Conservation (phyloP, 2,329 filamentous ascomycete species). For the Diaporthe nobilis region DNA sequence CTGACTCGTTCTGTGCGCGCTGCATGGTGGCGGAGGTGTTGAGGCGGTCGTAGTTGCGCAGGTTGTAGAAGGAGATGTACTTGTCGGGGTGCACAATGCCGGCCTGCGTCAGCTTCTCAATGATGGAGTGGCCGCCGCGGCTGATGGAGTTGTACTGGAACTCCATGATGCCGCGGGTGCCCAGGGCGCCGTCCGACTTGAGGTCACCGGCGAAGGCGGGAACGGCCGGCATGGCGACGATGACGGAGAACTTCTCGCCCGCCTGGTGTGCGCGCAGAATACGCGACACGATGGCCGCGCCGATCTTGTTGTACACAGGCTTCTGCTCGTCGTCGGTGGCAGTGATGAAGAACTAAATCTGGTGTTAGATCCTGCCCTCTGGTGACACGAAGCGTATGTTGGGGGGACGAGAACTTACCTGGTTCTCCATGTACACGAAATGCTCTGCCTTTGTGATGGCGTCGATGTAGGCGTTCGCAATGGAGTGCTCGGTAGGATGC, state of each 20-base stretch:
- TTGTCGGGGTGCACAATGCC: constrained; percentile 77
- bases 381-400: no score
- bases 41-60: constrained; percentile 87
- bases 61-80: constrained; percentile 89
- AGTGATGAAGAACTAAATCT: constrained; percentile 84
- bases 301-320: constrained; percentile 83
- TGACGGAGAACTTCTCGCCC: constrained; percentile 78
- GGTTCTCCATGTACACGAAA: constrained; percentile 86
- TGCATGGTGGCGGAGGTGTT: constrained; percentile 76
- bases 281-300: constrained; percentile 82
- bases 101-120: constrained; percentile 75
- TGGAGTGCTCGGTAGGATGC: constrained; percentile 77
- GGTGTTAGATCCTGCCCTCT: constrained; percentile 2
- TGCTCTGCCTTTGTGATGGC: constrained; percentile 78
- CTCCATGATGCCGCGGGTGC: constrained; percentile 89
- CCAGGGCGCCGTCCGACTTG: constrained; percentile 78
- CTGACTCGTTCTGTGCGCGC: constrained; percentile 71
- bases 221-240: constrained; percentile 84
- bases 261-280: constrained; percentile 78
- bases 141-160: constrained; percentile 87
- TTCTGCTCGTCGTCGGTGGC: constrained; percentile 79
- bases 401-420: constrained; percentile 52
- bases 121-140: constrained; percentile 82
- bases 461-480: constrained; percentile 86
- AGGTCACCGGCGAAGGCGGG: constrained; percentile 88